Evolutionary conservation across 169 alveolate species (phyloP).

Genomic region (Plasmodium fragile): DNA sequence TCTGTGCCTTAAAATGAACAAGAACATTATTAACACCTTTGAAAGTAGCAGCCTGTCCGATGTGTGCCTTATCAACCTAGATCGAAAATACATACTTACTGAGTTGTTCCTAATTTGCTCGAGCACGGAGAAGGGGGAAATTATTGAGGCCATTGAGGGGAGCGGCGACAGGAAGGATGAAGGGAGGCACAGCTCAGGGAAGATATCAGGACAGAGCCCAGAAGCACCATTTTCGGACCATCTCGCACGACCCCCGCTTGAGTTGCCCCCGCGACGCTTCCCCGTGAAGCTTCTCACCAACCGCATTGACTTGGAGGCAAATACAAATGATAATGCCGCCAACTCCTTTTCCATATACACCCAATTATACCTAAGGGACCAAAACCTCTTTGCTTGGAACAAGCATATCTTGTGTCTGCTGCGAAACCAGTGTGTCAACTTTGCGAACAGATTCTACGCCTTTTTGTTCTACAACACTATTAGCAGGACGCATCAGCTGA

Average conservation of each 20-base stretch:
- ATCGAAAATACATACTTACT: conserved; percentile 24
- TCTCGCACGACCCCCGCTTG: neutral
- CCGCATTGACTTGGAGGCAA: neutral
- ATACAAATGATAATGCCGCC: neutral
- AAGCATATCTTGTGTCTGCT: conserved; percentile 35
- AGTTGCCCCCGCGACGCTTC: neutral
- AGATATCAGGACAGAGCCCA: neutral
- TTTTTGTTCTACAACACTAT: conserved; percentile 30
- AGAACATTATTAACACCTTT: conserved; percentile 15
- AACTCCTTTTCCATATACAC: conserved; percentile 4
- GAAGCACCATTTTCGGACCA: neutral
- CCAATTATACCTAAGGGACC: conserved; percentile 29
- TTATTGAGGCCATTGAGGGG: conserved; percentile 13
- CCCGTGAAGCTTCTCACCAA: neutral
- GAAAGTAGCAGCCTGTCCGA: neutral
- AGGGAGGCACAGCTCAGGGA: neutral
- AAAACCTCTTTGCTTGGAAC: conserved; percentile 37
- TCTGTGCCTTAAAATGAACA: neutral
- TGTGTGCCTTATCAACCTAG: neutral
- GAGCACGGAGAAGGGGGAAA: conserved; percentile 16
- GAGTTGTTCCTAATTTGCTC: conserved; percentile 23
- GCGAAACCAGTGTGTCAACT: conserved; percentile 34
- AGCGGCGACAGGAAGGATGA: neutral
- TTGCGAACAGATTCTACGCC: conserved; percentile 35
- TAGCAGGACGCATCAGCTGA: neutral